phyloP scores from a whole-genome alignment of 805 yeast genomes.

The Hanseniaspora lindneri region DNA sequence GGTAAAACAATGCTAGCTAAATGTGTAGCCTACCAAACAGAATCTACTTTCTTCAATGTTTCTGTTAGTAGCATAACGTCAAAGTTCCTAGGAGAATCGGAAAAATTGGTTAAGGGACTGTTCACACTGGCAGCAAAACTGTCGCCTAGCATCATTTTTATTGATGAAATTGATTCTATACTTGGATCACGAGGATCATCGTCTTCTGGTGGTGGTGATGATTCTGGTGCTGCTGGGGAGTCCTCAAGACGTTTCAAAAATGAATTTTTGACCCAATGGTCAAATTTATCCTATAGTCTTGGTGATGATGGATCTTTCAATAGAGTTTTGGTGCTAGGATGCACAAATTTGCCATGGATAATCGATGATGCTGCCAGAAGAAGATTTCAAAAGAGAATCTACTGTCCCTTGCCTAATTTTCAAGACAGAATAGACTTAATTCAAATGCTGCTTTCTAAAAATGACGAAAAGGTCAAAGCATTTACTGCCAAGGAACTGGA shows the following conservation, averaged over 20 bases:
- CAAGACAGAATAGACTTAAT: conserved; percentile 70
- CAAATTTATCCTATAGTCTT: conserved; percentile 67
- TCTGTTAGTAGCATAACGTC: conserved; percentile 85
- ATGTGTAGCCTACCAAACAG: conserved; percentile 91
- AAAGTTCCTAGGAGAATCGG: conserved; percentile 82
- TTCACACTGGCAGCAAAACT: conserved; percentile 73
- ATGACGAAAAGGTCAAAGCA: not conserved
- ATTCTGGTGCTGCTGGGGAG: conserved; percentile 48
- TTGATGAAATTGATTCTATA: conserved; percentile 90
- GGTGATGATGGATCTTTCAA: conserved; percentile 29
- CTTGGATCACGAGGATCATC: conserved; percentile 53
- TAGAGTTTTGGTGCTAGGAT: conserved; percentile 81
- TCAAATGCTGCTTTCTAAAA: conserved; percentile 45
- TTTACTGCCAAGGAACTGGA: not conserved
- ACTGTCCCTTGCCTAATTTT: conserved; percentile 84
- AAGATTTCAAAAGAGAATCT: conserved; percentile 80
- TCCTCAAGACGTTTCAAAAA: conserved; percentile 81
- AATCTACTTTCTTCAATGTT: conserved; percentile 82
- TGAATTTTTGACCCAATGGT: conserved; percentile 91
- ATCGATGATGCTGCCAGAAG: conserved; percentile 95
- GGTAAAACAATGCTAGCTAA: conserved; percentile 96
- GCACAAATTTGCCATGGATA: conserved; percentile 94
- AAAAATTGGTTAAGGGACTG: conserved; percentile 79
- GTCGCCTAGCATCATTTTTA: conserved; percentile 87
- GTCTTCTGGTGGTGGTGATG: conserved; percentile 42